Conservation (phyloP, 140 eudicot genomes). For the Oenanthe javanica region DNA sequence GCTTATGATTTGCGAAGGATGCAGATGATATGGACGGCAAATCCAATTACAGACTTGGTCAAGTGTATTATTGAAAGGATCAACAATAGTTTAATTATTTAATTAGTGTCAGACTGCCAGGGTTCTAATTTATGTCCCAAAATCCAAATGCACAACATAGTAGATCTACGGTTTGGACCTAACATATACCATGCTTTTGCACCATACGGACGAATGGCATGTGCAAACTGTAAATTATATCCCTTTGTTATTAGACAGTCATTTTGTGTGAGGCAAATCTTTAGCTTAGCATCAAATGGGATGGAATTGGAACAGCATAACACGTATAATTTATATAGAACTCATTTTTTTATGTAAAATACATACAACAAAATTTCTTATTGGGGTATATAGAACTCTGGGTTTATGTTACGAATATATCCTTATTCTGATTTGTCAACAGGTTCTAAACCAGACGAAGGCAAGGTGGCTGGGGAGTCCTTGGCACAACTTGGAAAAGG, state of each 20-base stretch:
- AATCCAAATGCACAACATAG: neutral
- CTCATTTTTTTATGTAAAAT: neutral
- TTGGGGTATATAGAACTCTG: neutral
- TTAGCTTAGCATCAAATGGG: neutral
- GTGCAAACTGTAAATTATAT: neutral
- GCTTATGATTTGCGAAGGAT: neutral
- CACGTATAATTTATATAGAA: neutral
- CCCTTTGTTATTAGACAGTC: neutral
- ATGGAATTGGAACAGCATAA: neutral
- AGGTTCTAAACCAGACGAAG: constrained; percentile 40
- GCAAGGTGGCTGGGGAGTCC: constrained; percentile 31
- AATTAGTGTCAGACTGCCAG: neutral
- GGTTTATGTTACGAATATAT: neutral
- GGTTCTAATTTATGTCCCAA: neutral
- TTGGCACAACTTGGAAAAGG: constrained; percentile 39
- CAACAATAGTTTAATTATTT: neutral
- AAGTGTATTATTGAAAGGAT: neutral
- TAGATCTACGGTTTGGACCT: neutral
- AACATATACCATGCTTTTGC: neutral
- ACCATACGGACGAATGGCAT: neutral
- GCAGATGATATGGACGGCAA: neutral
- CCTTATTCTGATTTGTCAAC: neutral
- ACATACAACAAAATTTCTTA: neutral
- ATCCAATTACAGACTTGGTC: neutral
- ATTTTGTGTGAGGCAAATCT: neutral